Conservation (phyloP, 139 green algal genomes). For the Coccomyxa sp. region DNA sequence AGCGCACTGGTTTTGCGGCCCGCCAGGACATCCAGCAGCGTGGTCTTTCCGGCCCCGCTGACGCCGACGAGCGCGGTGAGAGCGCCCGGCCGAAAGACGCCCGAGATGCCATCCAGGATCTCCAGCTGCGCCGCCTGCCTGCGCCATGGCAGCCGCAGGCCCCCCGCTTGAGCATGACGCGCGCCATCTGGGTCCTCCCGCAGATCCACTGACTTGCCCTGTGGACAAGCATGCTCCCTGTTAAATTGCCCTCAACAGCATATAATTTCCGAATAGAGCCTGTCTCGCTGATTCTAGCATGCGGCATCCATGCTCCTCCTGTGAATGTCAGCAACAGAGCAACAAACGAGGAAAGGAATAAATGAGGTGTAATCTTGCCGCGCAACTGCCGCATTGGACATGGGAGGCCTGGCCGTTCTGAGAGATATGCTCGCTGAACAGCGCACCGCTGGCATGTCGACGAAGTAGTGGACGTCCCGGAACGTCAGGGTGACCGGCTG, state of each 20-base stretch:
- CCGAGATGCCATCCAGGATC: constrained; percentile 34
- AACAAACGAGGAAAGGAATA: too few relatives aligned
- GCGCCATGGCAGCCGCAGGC: background rate
- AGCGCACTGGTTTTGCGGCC: constrained; percentile 34
- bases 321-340: too few relatives aligned
- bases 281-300: too few relatives aligned
- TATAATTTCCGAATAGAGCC: too few relatives aligned
- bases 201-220: background rate
- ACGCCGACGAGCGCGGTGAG: constrained; percentile 50
- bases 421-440: too few relatives aligned
- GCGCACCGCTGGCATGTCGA: constrained; percentile 39
- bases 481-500: constrained; percentile 40
- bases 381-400: too few relatives aligned
- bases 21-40: constrained; percentile 50
- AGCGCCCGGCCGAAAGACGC: constrained; percentile 33
- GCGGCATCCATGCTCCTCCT: too few relatives aligned
- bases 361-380: too few relatives aligned
- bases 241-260: too few relatives aligned
- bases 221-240: too few relatives aligned
- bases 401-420: too few relatives aligned
- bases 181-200: background rate
- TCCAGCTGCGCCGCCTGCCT: constrained; percentile 21
- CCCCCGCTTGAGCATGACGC: background rate
- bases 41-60: constrained; percentile 47
- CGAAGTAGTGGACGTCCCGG: constrained; percentile 35